Conservation (phyloP, 805 yeast genomes). For the Spathaspora arborariae region DNA sequence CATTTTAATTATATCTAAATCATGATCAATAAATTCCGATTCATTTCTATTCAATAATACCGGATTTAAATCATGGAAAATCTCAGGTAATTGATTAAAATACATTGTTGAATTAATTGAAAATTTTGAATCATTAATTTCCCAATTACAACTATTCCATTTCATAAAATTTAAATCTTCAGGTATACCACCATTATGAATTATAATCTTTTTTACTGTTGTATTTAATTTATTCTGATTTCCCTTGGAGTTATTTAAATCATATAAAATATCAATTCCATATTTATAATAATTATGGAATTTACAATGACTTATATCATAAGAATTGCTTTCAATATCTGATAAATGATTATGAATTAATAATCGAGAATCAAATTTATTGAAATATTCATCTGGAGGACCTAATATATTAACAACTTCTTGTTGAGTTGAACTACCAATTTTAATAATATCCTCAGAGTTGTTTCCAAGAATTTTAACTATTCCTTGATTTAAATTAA, state of each 20-base stretch:
- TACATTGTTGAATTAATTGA: conserved; percentile 22
- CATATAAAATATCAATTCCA: conserved; percentile 55
- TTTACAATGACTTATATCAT: conserved; percentile 19
- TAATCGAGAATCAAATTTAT: conserved; percentile 42
- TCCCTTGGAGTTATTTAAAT: conserved; percentile 19
- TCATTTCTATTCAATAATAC: conserved; percentile 37
- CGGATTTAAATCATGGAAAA: conserved; percentile 24
- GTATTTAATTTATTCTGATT: conserved; percentile 21
- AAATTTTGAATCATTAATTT: conserved; percentile 12
- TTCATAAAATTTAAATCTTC: conserved; percentile 51
- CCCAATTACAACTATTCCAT: conserved; percentile 51
- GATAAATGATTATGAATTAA: conserved; percentile 34
- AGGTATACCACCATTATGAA: conserved; percentile 50
- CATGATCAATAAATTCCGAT: conserved; percentile 36
- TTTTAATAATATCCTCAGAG: conserved; percentile 14
- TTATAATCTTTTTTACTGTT: conserved; percentile 40
- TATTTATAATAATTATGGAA: conserved; percentile 55
- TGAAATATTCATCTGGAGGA: conserved; percentile 52
- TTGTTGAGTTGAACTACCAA: conserved; percentile 49
- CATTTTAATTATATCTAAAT: conserved; percentile 27
- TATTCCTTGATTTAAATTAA: conserved; percentile 18
- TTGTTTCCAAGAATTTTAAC: conserved; percentile 17
- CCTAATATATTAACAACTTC: conserved; percentile 46
- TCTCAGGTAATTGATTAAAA: conserved; percentile 26
- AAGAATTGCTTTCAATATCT: not conserved